These are phyloP conservation scores for Beauveria medogensis DNA, from an alignment of 2,329 filamentous ascomycete genomes.

Conservation along the genomic window DNA sequence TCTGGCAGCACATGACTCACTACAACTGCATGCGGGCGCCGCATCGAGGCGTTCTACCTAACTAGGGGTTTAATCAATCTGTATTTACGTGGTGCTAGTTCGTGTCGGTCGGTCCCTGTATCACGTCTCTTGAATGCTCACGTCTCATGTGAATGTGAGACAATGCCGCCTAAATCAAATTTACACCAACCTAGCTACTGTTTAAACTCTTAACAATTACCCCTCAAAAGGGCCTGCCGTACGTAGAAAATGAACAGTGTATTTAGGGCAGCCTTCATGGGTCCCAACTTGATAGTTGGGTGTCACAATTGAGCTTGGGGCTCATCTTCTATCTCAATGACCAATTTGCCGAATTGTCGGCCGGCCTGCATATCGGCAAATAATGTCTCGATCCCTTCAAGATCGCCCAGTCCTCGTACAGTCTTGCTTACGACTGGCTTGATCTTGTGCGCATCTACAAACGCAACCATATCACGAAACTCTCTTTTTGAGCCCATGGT, in stretches of 20 bases:
- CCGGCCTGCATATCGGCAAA: conserved; percentile 86
- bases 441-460: conserved; percentile 66
- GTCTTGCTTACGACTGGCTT: conserved; percentile 69
- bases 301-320: conserved; percentile 32
- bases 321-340: conserved; percentile 56
- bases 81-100: background rate
- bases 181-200: too few species aligned
- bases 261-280: background rate
- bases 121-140: too few species aligned
- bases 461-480: conserved; percentile 83
- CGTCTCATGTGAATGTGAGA: too few species aligned
- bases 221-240: too few species aligned
- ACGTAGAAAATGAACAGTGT: too few species aligned
- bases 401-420: conserved; percentile 63
- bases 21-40: background rate
- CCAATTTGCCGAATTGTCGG: conserved; percentile 86
- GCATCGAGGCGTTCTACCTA: background rate
- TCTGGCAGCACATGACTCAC: background rate
- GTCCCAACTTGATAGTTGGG: background rate
- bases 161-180: too few species aligned
- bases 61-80: background rate
- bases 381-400: conserved; percentile 68
- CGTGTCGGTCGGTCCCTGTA: too few species aligned
- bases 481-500: conserved; percentile 90
- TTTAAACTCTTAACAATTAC: too few species aligned